A percentile compares a stretch with the other conserved stretches of the same genome.
Conservation (phyloP, 768 basidiomycete genomes). For the Pleurotus salmoneostramineus region DNA sequence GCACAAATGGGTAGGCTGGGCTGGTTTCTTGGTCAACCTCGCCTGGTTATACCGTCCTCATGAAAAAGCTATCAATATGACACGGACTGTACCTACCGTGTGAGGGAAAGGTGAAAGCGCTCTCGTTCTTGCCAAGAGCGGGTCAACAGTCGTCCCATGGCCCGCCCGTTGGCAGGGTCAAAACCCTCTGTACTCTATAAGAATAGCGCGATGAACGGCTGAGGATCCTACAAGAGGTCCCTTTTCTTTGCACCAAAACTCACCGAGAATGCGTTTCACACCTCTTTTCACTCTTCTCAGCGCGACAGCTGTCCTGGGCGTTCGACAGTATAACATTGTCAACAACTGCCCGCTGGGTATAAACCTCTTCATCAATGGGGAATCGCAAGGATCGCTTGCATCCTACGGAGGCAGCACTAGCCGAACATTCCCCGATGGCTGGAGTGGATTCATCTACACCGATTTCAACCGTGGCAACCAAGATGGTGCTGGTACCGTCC, state of each 20-base stretch:
- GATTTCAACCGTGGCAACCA: constrained; percentile 21
- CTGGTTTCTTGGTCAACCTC: background rate
- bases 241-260: background rate
- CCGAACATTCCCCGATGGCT: constrained; percentile 13
- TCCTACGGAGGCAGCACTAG: constrained; percentile 14
- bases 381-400: constrained; percentile 13
- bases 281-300: background rate
- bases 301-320: background rate
- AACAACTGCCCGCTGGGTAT: constrained; percentile 22
- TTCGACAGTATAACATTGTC: constrained; percentile 14
- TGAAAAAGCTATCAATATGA: background rate
- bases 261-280: background rate
- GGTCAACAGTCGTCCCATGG: background rate
- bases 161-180: background rate
- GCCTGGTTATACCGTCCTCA: background rate
- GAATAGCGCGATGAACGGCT: too few relatives aligned
- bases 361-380: constrained; percentile 20
- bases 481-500: constrained; percentile 18
- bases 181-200: too few relatives aligned
- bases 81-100: background rate
- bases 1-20: too few relatives aligned
- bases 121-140: constrained; percentile 7
- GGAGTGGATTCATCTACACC: constrained; percentile 23
- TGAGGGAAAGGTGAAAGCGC: background rate
- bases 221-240: too few relatives aligned